Base-by-base conservation (phyloP, 371 early-diverging fungal species). In the Zychaea mexicana region DNA sequence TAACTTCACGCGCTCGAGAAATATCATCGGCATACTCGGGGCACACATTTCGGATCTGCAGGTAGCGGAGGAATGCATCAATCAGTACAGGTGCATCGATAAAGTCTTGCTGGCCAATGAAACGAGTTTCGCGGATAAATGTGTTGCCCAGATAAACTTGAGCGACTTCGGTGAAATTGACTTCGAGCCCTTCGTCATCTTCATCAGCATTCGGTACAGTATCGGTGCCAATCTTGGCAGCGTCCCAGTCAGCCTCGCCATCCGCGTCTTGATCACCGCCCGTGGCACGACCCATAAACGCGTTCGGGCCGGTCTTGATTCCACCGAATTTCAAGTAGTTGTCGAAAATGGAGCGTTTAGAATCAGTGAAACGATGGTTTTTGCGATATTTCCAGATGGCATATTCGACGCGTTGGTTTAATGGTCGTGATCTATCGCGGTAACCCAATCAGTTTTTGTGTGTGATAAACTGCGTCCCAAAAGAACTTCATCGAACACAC, bases 11-110 rank as follows among this genome's bases (percentile, higher is more conserved):
- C 1, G 87, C 87, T 10, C 47, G 32, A 0, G 65, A 60, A 45
- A 87, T 69, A 66, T 87, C 87, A 0, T 83, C 78, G 9, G 67
- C 69, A 42, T 85, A 77, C 47, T 87, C 87, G 10, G 87, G 87
- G 7, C 78, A 71, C 2, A 87, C 87, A 24, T 79, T 73, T 21
- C 87, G 74, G 15, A 85, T 71, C 39, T 82, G 60, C n/a, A 87
- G 71, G 46, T 87, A 87, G 27, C 79, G 79, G 39, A 87, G 49
- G 27, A 87, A 74, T 0, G 85, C 79, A 12, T 79, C 82, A 15
- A 87, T 72, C 0, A 87, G 64, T 0, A 63, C 19, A 1, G 87
- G 83, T 0, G 85, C 72, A 42, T 82, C 82, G 2, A 60, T 64
- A 52, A 82, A 83, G 27, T 83, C 80, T 27, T 73, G 68, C 39